Conservation (phyloP, 1,139 yeast species). For the Debaryomyces nepalensis region DNA sequence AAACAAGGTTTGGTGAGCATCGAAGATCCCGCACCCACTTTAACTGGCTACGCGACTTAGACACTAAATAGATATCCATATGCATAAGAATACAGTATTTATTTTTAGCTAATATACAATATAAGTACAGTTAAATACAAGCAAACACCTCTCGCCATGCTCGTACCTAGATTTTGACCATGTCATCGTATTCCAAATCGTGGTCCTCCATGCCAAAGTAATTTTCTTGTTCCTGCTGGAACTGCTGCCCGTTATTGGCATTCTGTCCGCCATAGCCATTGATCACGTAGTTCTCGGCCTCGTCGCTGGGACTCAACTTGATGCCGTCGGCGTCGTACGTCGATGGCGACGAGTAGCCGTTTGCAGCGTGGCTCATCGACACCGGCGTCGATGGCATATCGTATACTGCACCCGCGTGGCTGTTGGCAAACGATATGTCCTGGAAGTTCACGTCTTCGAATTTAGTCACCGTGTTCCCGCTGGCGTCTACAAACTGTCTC, state of each 20-base stretch:
- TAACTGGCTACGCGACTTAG: neutral
- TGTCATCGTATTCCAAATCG: slow-evolving; percentile 17
- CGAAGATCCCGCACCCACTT: neutral
- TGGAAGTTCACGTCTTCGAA: slow-evolving; percentile 49
- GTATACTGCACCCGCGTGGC: slow-evolving; percentile 20
- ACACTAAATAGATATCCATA: neutral
- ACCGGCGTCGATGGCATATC: slow-evolving; percentile 44
- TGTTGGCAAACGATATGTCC: slow-evolving; percentile 33
- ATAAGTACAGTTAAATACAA: slow-evolving; percentile 7
- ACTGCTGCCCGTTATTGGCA: slow-evolving; percentile 19
- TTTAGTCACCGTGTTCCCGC: slow-evolving; percentile 44
- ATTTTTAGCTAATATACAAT: slow-evolving; percentile 13
- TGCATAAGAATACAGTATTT: slow-evolving; percentile 1
- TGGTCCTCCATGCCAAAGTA: slow-evolving; percentile 43
- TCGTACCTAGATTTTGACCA: slow-evolving; percentile 5
- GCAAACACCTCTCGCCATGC: slow-evolving; percentile 2
- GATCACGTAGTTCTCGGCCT: slow-evolving; percentile 46
- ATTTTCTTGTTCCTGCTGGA: slow-evolving; percentile 43
- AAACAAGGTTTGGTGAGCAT: slow-evolving; percentile 40
- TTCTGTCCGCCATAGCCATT: slow-evolving; percentile 37
- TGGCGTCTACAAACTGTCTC: slow-evolving; percentile 39
- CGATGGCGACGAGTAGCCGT: slow-evolving; percentile 15
- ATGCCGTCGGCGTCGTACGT: slow-evolving; percentile 15
- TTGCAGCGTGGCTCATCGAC: slow-evolving; percentile 28
- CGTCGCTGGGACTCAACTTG: slow-evolving; percentile 43